Base-by-base conservation (phyloP, 805 yeast species). In the Cyberlindnera mycetangii region DNA sequence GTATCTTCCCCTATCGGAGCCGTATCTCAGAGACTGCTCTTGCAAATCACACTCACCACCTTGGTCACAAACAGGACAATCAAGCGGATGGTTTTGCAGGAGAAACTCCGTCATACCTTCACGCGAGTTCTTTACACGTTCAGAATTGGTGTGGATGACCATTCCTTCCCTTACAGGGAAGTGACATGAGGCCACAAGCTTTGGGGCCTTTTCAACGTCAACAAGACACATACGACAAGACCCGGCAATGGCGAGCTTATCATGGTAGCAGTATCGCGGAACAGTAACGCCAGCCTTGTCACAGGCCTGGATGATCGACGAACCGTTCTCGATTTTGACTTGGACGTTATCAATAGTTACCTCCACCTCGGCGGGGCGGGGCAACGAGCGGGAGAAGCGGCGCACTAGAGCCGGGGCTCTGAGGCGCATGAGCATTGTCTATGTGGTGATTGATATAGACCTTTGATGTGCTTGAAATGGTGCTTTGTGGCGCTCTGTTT, bases 1-100 rank as follows among this genome's bases (percentile, higher is more conserved):
- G 70, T 84, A 88, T 65, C 96, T 78, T 54, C 96, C 95, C 52
- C 95, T 78, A 68, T 87, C 96, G 42, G 85, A 69, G 48, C 96
- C 96, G 62, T 85, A 85, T 63, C 93, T 77, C 61, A 82, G 70
- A 16, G 88, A 74, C 71, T 87, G 96, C 62, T 88, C 96, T 70
- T 88, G 96, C 56, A 87, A 75, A 64, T 87, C 96, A 72, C 96
- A 87, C 67, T 87, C 96, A 53, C 96, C 96, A 68, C 95, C 96
- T 69, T 87, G 96, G 69, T 87, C 96, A 68, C 96, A 87, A 44
- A 87, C 84, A 19, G 95, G 96, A 69, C 95, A 87, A 70, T 88
- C 96, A 61, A 87, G 75, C 18, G 96, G 96, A 71, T 87, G 96
- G 73, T 88, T 88, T 55, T 87, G 88, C 52, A 87, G 75, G 50